These are phyloP conservation scores for Peronospora destructor DNA, from an alignment of 352 stramenopile genomes.

Conservation along the genomic window DNA sequence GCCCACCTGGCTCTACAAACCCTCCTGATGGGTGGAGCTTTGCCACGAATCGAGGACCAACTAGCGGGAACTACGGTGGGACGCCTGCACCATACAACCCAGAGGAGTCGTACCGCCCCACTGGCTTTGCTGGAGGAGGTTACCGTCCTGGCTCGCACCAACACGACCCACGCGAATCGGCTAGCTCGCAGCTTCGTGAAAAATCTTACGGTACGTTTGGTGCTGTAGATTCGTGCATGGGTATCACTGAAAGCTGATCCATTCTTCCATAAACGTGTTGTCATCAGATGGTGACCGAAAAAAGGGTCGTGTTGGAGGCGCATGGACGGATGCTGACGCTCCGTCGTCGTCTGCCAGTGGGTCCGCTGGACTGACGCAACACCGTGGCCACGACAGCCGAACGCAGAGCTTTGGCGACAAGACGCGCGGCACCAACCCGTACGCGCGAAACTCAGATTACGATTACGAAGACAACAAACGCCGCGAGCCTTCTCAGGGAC, in stretches of 20 bases:
- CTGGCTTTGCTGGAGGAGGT: conserved; percentile 35
- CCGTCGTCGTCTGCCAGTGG: conserved; percentile 16
- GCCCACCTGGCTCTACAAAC: conserved; percentile 61
- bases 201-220: conserved; percentile 61
- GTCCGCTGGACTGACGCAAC: conserved; percentile 25
- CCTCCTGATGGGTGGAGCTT: conserved; percentile 80
- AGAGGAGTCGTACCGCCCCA: conserved; percentile 68
- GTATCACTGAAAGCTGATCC: background rate
- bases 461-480: conserved; percentile 45
- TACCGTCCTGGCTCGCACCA: conserved; percentile 44
- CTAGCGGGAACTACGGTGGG: conserved; percentile 55
- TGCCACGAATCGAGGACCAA: conserved; percentile 77
- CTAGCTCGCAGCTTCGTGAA: conserved; percentile 62
- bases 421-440: conserved; percentile 30
- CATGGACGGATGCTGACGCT: conserved; percentile 42
- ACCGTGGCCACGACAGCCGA: conserved; percentile 33
- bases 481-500: conserved; percentile 21
- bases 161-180: conserved; percentile 54
- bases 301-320: conserved; percentile 75
- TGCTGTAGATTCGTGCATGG: background rate
- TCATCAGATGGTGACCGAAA: conserved; percentile 67
- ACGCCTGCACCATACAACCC: conserved; percentile 66
- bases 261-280: background rate
- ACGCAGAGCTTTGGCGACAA: conserved; percentile 42
- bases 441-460: conserved; percentile 49